These are phyloP conservation scores for Colletotrichum sojae DNA, from an alignment of 2,329 filamentous ascomycete species.

Conservation along the genomic window DNA sequence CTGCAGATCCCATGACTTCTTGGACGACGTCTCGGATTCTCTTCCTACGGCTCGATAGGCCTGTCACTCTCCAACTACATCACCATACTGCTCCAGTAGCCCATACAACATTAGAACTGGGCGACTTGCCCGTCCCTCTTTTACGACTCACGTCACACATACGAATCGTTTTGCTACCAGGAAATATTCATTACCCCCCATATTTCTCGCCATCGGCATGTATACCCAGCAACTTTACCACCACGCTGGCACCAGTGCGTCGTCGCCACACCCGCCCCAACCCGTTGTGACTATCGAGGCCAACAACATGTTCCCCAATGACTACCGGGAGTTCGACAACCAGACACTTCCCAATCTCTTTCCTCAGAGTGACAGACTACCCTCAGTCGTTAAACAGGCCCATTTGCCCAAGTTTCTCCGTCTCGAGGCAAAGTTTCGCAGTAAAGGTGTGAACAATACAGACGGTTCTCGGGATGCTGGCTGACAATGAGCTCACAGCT, in stretches of 20 bases:
- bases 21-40: too few species aligned
- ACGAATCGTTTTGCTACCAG: conserved; percentile 23
- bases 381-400: neutral
- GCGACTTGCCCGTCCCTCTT: conserved; percentile 28
- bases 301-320: conserved; percentile 17
- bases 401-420: neutral
- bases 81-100: conserved; percentile 9
- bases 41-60: neutral
- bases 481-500: neutral
- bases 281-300: conserved; percentile 7
- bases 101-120: conserved; percentile 16
- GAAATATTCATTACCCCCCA: conserved; percentile 12
- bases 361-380: neutral
- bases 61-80: neutral
- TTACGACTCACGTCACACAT: conserved; percentile 15
- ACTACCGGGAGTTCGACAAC: conserved; percentile 20
- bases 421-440: neutral
- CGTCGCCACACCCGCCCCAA: conserved; percentile 13
- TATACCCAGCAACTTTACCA: conserved; percentile 9
- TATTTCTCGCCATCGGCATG: conserved; percentile 12
- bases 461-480: neutral
- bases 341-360: conserved; percentile 21
- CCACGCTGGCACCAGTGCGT: conserved; percentile 18
- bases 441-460: neutral
- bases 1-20: too few species aligned